Evolutionary conservation across 495 filamentous ascomycete species (phyloP), one percentile per base, ranked within the genome.

Genomic region (Paragyromitra xinjiangensis): DNA sequence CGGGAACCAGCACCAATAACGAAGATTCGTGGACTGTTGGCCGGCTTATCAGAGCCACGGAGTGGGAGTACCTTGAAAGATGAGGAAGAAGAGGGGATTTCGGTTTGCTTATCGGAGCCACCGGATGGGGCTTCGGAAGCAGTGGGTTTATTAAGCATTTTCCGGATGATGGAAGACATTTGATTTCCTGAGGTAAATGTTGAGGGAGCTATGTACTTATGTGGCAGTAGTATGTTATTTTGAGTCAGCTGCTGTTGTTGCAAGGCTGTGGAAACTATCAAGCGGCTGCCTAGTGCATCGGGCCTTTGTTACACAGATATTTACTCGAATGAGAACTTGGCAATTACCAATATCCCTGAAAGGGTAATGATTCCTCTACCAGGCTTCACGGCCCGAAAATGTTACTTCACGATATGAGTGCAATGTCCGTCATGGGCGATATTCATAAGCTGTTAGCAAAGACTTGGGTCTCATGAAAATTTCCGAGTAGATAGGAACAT

Each of bases 1-100:
- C 94, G 89, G 19, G 92, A 93, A 24, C 95, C 95, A 11, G 93
- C 95, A 56, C 95, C 95, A 74, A 98, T 92, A 75, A 98, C 87
- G 61, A 97, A 86, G 79, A 96, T 86, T 22, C 88, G 87, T 6
- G 89, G 89, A 5, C 67, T 70, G 11, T 55, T 55, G 14, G 3
- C 12, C 11, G 40, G 73, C 50, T 78, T 64, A 14, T 44, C 45
- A 55, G 40, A 55, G 12, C 29, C 12, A 9, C 6, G 58, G 7
- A 26, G 56, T 3, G 19, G 48, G 37, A 64, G 16, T 14, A 40
- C 45, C 12, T 16, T 42, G 67, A 39, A 56, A 7, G 70, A 16
- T 14, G 12, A 6, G n/a, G 45, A 26, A n/a, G 53, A 3, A 2
- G 42, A 6, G 19, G 24, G 53, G 29, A 34, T 34, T 34, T 34